These are phyloP conservation scores for Lichtheimia hyalospora DNA, from an alignment of 371 early-diverging fungal genomes.

Conservation along the genomic window DNA sequence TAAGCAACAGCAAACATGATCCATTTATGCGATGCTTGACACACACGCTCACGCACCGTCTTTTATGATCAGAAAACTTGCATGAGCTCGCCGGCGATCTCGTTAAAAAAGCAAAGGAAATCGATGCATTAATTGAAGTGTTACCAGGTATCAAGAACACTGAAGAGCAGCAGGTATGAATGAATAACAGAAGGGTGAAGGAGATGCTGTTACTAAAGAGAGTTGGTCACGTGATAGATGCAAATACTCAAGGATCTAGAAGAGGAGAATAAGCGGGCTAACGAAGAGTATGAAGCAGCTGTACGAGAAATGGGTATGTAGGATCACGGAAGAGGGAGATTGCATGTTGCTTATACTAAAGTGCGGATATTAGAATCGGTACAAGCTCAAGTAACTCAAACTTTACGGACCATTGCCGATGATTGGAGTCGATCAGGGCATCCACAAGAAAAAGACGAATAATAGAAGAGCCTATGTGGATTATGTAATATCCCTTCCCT, in stretches of 20 bases:
- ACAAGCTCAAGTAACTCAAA: slow-evolving; percentile 30
- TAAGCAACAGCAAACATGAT: slow-evolving; percentile 9
- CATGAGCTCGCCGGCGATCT: slow-evolving; percentile 66
- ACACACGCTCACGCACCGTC: background rate
- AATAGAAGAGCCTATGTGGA: background rate
- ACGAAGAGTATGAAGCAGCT: slow-evolving; percentile 50
- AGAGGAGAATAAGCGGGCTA: slow-evolving; percentile 45
- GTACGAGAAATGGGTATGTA: slow-evolving; percentile 46
- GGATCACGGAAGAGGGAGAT: background rate
- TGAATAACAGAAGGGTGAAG: background rate
- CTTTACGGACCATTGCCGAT: slow-evolving; percentile 41
- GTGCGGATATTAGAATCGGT: slow-evolving; percentile 21
- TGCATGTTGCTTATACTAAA: background rate
- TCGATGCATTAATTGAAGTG: slow-evolving; percentile 67
- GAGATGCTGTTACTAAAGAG: background rate
- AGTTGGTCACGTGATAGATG: slow-evolving; percentile 1
- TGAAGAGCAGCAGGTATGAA: slow-evolving; percentile 67
- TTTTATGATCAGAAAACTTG: slow-evolving; percentile 47
- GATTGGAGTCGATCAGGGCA: slow-evolving; percentile 22
- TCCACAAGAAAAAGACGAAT: background rate
- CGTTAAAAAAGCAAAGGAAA: slow-evolving; percentile 70
- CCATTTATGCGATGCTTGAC: background rate
- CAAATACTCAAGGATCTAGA: slow-evolving; percentile 19
- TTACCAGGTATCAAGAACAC: slow-evolving; percentile 66
- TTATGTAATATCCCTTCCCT: no score